phyloP scores from a whole-genome alignment of 345 rosid species.

The Stellera chamaejasme region DNA sequence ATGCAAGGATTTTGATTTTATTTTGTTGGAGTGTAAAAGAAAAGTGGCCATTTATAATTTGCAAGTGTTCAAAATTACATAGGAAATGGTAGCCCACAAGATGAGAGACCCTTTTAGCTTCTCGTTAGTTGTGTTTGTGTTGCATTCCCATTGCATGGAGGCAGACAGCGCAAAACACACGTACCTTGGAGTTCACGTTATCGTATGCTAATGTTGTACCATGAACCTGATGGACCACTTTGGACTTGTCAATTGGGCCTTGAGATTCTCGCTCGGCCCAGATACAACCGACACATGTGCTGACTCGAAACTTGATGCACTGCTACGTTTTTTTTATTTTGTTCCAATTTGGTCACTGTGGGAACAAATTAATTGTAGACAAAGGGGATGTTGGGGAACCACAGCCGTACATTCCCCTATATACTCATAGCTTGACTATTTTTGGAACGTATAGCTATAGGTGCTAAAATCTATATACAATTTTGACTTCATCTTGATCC shows the following conservation, averaged over 20 bases:
- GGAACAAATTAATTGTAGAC: not conserved
- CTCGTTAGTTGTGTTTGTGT: conserved; percentile 36
- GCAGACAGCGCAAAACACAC: conserved; percentile 69
- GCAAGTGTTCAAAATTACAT: not conserved
- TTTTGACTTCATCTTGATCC: conserved; percentile 9
- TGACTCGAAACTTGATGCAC: conserved; percentile 33
- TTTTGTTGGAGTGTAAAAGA: too few species aligned
- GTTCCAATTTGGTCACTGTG: not conserved
- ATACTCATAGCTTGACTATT: not conserved
- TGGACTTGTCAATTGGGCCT: not conserved
- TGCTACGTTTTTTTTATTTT: conserved; percentile 5
- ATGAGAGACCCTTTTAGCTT: not conserved
- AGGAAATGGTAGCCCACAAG: conserved; percentile 1
- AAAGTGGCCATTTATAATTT: too few species aligned
- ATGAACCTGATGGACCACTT: conserved; percentile 15
- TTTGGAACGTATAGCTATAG: too few species aligned
- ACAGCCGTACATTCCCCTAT: not conserved
- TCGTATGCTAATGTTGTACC: conserved; percentile 13
- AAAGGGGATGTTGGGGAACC: conserved; percentile 21
- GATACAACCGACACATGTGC: conserved; percentile 29
- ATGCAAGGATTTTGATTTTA: too few species aligned
- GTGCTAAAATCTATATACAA: conserved; percentile 9
- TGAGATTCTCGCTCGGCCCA: conserved; percentile 24
- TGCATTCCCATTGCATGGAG: conserved; percentile 16
- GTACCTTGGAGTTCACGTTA: conserved; percentile 43